These are phyloP conservation scores for Phaeotremella skinneri DNA, from an alignment of 768 basidiomycete genomes.

Conservation along the genomic window DNA sequence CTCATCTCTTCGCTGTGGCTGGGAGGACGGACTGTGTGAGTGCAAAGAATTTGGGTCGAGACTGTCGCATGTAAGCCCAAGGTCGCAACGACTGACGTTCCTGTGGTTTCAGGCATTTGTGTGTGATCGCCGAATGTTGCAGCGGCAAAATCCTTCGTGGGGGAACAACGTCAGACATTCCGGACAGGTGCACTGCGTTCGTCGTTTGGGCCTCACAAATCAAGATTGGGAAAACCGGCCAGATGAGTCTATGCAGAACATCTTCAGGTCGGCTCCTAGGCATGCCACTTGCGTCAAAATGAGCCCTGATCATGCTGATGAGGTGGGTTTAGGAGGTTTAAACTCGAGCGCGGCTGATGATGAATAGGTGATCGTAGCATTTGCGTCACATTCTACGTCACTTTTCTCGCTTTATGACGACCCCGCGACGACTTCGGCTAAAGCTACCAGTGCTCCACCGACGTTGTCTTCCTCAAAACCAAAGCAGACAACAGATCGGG, in stretches of 20 bases:
- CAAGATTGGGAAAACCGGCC: conserved; percentile 30
- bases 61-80: neutral
- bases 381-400: conserved; percentile 42
- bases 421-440: conserved; percentile 10
- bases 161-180: conserved; percentile 59
- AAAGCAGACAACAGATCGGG: neutral
- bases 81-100: neutral
- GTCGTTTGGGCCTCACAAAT: conserved; percentile 66
- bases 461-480: neutral
- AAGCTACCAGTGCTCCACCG: conserved; percentile 2
- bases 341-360: neutral
- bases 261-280: conserved; percentile 16
- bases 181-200: conserved; percentile 71
- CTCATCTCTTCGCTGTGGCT: conserved; percentile 80
- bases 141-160: conserved; percentile 68
- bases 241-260: neutral
- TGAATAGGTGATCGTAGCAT: conserved; percentile 37
- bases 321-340: conserved; percentile 29
- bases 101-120: conserved; percentile 67
- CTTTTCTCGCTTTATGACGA: conserved; percentile 46
- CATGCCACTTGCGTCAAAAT: conserved; percentile 51
- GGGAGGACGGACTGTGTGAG: conserved; percentile 74
- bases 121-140: conserved; percentile 74
- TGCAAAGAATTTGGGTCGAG: conserved; percentile 21
- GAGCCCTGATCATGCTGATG: conserved; percentile 46